Base-by-base conservation (phyloP, 768 basidiomycete species). In the Pleurotus djamor region DNA sequence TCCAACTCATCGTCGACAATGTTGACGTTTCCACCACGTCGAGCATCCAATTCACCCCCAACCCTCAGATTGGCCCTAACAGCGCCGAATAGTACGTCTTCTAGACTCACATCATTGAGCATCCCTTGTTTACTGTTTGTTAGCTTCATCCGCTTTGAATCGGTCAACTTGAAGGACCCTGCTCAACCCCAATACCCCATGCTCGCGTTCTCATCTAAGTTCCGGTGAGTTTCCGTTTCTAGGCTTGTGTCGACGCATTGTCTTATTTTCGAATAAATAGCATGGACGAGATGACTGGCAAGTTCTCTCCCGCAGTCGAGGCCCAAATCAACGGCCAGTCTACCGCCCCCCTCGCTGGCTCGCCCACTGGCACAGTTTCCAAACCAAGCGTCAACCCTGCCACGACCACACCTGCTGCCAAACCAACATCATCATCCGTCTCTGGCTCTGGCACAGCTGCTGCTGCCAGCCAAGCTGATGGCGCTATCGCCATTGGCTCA, bases 111-210 rank as follows among this genome's bases (percentile, higher is more conserved):
- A n/a, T n/a, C n/a, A n/a, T n/a, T n/a, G n/a, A n/a, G n/a, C n/a
- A n/a, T n/a, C n/a, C n/a, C n/a, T 66, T 48, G 66, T 44, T 2
- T 36, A 14, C 28, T 16, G 21, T 57, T 2, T 59, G 1, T 6
- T 50, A 91, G 89, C 77, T 95, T 95, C 77, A 81, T 95, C 67
- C 90, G 91, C 50, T 74, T 90, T 66, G 82, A 89, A 59, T 92
- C 92, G 0, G 63, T 79, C 37, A 65, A 38, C 57, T 64, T 82
- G 47, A 87, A 79, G 69, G 84, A 89, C 68, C 49, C 84, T 33
- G 66, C 67, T 2, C 68, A 80, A 58, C 72, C 87, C 12, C 75
- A 82, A 57, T 89, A 76, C 74, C 81, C 80, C 3, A 82, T 80
- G 48, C 75, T 88, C 62, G 85, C 91, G 0, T 96, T 93, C 79